These are phyloP conservation scores for Wickerhamia fluorescens DNA, from an alignment of 805 yeast genomes.

Conservation along the genomic window DNA sequence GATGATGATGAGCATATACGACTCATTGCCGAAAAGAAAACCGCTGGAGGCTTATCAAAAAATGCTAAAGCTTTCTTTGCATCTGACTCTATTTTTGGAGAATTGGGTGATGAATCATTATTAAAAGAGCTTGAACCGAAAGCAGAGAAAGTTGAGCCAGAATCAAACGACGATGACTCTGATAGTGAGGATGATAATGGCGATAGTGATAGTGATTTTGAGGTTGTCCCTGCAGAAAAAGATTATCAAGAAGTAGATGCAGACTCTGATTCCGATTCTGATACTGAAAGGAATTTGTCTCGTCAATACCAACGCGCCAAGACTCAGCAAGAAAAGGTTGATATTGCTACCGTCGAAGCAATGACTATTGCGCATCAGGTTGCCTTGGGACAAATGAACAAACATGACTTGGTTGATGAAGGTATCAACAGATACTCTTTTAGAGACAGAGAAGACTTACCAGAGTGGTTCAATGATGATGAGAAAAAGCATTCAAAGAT, in stretches of 20 bases:
- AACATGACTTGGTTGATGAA: conserved; percentile 82
- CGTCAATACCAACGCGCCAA: conserved; percentile 32
- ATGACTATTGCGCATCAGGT: conserved; percentile 97
- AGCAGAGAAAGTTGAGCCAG: conserved; percentile 4
- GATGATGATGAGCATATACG: conserved; percentile 69
- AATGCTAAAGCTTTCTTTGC: conserved; percentile 34
- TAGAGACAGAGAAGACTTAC: conserved; percentile 84
- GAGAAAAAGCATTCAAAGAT: conserved; percentile 82
- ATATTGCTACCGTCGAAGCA: conserved; percentile 87
- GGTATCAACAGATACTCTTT: conserved; percentile 90
- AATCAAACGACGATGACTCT: conserved; percentile 8
- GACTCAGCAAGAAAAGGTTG: conserved; percentile 59
- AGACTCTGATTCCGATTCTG: conserved; percentile 37
- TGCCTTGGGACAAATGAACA: conserved; percentile 81
- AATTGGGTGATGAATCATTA: conserved; percentile 42
- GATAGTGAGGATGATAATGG: conserved; percentile 38
- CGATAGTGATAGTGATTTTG: conserved; percentile 34
- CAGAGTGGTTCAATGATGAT: conserved; percentile 96
- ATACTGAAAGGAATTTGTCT: conserved; percentile 38
- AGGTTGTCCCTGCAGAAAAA: conserved; percentile 27
- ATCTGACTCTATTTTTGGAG: conserved; percentile 33
- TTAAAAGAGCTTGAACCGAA: conserved; percentile 30
- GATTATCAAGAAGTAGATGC: conserved; percentile 13
- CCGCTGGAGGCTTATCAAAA: conserved; percentile 26
- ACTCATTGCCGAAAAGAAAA: conserved; percentile 45